Percentiles rank a stretch among this genome's conserved stretches.
These are phyloP conservation scores for Ceratocystiopsis sp. DNA, from an alignment of 2,329 filamentous ascomycete genomes.

Conservation along the genomic window DNA sequence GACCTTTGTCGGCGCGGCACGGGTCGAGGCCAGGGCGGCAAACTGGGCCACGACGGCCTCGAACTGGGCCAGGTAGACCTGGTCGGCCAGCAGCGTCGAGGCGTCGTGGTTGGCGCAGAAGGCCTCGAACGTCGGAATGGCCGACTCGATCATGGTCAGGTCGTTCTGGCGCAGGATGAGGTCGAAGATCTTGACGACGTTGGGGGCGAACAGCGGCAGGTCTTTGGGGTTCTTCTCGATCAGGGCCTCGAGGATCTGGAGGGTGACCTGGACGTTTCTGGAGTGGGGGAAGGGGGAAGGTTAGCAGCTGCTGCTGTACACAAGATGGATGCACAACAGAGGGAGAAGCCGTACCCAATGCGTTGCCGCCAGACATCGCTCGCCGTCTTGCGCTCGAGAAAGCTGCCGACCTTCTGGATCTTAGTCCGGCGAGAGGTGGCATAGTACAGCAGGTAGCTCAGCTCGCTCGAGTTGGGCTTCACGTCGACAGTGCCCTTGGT, in stretches of 20 bases:
- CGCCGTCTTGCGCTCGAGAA: conserved; percentile 85
- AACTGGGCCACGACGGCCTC: conserved; percentile 68
- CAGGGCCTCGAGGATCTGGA: conserved; percentile 78
- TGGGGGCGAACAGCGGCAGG: conserved; percentile 71
- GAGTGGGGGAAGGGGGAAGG: background rate
- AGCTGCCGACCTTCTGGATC: conserved; percentile 87
- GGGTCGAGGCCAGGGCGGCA: conserved; percentile 58
- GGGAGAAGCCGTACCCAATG: conserved; percentile 48
- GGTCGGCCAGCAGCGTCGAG: conserved; percentile 69
- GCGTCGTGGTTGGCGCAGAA: conserved; percentile 84
- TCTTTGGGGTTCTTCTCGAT: conserved; percentile 89
- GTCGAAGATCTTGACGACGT: conserved; percentile 69
- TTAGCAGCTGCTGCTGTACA: background rate
- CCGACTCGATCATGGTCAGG: conserved; percentile 84
- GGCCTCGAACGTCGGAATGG: conserved; percentile 67
- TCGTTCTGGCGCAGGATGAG: conserved; percentile 73
- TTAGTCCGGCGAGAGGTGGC: conserved; percentile 87
- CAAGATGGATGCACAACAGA: too few species aligned
- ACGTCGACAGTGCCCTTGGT: conserved; percentile 85
- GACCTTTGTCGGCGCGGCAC: conserved; percentile 31
- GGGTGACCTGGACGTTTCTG: conserved; percentile 85
- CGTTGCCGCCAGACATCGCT: conserved; percentile 79
- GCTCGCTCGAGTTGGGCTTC: conserved; percentile 89
- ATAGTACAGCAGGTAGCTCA: conserved; percentile 95
- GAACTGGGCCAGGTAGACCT: conserved; percentile 67